These are phyloP conservation scores for Dryas integrifolia DNA, from an alignment of 331 rosid species.

Conservation along the genomic window DNA sequence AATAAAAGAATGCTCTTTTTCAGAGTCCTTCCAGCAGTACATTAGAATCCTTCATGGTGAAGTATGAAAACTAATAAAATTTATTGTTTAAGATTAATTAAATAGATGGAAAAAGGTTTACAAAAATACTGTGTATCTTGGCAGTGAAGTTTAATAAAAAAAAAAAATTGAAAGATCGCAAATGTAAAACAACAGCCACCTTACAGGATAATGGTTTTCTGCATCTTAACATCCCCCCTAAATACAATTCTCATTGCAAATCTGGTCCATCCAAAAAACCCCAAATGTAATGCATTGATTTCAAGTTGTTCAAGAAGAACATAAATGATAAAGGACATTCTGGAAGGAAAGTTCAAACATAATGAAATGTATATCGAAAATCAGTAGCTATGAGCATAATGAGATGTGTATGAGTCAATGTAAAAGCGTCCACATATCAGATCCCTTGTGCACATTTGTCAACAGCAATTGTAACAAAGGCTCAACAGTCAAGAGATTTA, in stretches of 20 bases:
- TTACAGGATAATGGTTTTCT: no score
- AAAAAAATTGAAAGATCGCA: not conserved
- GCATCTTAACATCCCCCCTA: no score
- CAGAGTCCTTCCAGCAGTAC: not conserved
- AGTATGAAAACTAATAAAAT: not conserved
- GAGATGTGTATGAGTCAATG: not conserved
- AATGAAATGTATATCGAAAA: not conserved
- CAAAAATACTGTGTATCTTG: not conserved
- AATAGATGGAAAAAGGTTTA: not conserved
- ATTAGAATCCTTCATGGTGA: not conserved
- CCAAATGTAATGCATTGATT: not conserved
- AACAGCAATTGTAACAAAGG: no score
- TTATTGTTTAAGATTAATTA: not conserved
- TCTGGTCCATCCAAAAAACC: constrained; percentile 7
- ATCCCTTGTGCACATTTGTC: no score
- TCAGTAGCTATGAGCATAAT: not conserved
- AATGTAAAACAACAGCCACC: not conserved
- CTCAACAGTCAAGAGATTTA: not conserved
- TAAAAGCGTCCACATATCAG: not conserved
- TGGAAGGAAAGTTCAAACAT: not conserved
- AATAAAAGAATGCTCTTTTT: not conserved
- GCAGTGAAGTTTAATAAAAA: not conserved
- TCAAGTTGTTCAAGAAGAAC: not conserved
- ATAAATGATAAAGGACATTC: not conserved
- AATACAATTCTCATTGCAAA: not conserved